phyloP scores from a whole-genome alignment of 345 rosid species.

The Salix dunnii region DNA sequence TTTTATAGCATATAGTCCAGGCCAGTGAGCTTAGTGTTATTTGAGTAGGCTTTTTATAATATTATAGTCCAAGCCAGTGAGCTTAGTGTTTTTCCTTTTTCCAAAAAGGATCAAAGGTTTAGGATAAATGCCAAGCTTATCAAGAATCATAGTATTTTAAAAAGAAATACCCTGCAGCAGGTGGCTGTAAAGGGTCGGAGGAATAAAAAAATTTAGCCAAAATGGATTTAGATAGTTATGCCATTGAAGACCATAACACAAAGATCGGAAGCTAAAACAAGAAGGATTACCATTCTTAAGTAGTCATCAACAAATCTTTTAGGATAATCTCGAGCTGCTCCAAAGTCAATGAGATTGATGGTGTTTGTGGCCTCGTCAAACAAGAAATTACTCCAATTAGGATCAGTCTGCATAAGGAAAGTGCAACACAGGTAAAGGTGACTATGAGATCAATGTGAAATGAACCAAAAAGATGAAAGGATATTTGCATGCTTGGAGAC shows the following conservation, averaged over 20 bases:
- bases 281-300: conserved; percentile 63
- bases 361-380: conserved; percentile 59
- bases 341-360: conserved; percentile 87
- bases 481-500: background rate
- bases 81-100: too few species aligned
- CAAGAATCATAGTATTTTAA: too few species aligned
- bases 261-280: background rate
- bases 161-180: background rate
- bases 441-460: conserved; percentile 1
- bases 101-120: too few species aligned
- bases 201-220: too few species aligned
- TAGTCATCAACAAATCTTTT: conserved; percentile 82
- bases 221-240: background rate
- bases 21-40: too few species aligned
- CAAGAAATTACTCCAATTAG: conserved; percentile 95
- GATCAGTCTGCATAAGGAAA: conserved; percentile 71
- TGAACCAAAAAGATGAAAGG: background rate
- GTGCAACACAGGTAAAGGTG: conserved; percentile 6
- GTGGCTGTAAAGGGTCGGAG: background rate
- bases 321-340: conserved; percentile 94
- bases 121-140: too few species aligned
- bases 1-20: too few species aligned
- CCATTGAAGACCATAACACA: background rate
- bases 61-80: too few species aligned
- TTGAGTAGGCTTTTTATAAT: too few species aligned